These are phyloP conservation scores for Microsporum ferrugineum DNA, from an alignment of 2,329 filamentous ascomycete genomes.

Conservation along the genomic window DNA sequence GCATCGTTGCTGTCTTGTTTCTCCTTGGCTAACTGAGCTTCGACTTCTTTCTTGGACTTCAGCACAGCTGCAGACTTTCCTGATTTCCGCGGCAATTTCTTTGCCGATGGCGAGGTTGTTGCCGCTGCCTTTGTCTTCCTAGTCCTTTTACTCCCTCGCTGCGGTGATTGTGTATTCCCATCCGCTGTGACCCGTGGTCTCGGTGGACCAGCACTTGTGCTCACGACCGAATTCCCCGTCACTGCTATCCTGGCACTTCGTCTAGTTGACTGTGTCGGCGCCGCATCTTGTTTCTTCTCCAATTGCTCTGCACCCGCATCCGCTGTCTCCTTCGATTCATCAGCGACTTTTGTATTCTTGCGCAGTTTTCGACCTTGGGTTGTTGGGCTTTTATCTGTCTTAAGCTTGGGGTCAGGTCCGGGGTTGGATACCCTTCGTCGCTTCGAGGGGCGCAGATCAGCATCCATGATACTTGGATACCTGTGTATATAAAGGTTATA, in stretches of 20 bases:
- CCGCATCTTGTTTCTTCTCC: not conserved
- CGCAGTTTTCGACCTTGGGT: not conserved
- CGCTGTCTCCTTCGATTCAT: not conserved
- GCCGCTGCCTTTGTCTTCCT: not conserved
- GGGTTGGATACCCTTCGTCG: not conserved
- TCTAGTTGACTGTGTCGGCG: not conserved
- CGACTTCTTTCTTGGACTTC: not conserved
- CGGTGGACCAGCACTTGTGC: not conserved
- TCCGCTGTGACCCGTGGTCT: not conserved
- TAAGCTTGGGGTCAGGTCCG: not conserved
- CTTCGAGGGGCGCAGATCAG: not conserved
- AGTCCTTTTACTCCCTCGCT: not conserved
- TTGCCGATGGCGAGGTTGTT: not conserved
- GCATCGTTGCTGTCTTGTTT: not conserved
- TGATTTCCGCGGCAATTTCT: not conserved
- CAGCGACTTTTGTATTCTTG: not conserved
- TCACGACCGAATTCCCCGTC: not conserved
- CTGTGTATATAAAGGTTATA: not conserved
- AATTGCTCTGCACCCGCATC: not conserved
- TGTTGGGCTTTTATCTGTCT: not conserved
- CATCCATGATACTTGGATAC: not conserved
- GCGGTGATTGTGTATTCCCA: not conserved
- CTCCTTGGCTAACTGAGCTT: not conserved
- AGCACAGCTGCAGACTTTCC: not conserved
- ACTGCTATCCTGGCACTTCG: not conserved